Evolutionary conservation across 2,329 filamentous ascomycete genomes (phyloP).

Genomic region (Aureobasidium lini): DNA sequence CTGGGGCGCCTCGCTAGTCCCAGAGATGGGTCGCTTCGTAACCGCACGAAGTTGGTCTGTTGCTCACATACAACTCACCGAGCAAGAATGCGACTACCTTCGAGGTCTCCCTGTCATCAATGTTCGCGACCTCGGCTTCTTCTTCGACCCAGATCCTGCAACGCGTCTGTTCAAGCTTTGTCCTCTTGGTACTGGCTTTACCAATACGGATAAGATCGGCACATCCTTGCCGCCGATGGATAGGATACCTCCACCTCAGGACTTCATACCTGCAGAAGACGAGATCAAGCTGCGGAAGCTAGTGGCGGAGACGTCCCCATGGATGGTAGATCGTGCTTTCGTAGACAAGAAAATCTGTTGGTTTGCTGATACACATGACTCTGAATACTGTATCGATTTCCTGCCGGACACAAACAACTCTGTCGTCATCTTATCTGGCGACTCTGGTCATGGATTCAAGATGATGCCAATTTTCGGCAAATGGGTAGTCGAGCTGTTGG

Average conservation of each 20-base stretch:
- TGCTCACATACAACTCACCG: conserved; percentile 51
- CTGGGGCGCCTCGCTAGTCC: conserved; percentile 40
- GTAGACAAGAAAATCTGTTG: conserved; percentile 53
- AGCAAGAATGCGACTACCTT: conserved; percentile 46
- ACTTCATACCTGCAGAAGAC: conserved; percentile 48
- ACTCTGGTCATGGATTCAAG: conserved; percentile 57
- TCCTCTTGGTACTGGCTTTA: conserved; percentile 50
- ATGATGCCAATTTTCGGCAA: conserved; percentile 53
- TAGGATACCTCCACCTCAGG: conserved; percentile 33
- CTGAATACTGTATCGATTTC: conserved; percentile 54
- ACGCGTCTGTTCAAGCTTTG: conserved; percentile 55
- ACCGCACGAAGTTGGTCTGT: conserved; percentile 53
- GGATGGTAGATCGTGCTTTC: conserved; percentile 48
- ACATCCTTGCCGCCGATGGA: conserved; percentile 38
- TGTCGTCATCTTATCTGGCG: conserved; percentile 47
- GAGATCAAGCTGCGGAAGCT: conserved; percentile 46
- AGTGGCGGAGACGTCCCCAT: conserved; percentile 46
- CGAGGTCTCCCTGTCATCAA: conserved; percentile 55
- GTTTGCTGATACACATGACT: conserved; percentile 55
- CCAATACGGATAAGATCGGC: conserved; percentile 31
- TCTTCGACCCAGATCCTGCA: conserved; percentile 56
- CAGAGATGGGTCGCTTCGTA: conserved; percentile 43
- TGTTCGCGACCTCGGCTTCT: conserved; percentile 42
- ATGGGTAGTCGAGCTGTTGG: conserved; percentile 46
- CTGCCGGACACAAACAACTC: conserved; percentile 43